These are phyloP conservation scores for Plectosphaerella cucumerina DNA, from an alignment of 2,329 filamentous ascomycete genomes.

Conservation along the genomic window DNA sequence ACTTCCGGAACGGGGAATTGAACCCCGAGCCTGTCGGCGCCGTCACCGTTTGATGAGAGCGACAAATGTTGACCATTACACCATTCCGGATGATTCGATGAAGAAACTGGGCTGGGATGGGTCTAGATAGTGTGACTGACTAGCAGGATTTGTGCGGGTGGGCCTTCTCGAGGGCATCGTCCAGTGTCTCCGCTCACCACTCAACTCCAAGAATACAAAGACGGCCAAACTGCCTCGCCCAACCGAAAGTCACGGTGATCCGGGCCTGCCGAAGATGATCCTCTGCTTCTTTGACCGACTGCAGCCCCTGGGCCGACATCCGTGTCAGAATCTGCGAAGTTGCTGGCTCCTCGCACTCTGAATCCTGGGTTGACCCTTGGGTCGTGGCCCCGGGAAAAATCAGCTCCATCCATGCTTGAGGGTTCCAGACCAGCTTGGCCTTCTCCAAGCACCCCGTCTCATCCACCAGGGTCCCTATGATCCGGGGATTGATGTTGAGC, in stretches of 20 bases:
- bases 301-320: constrained; percentile 21
- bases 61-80: constrained; percentile 5
- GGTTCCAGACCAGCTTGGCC: constrained; percentile 50
- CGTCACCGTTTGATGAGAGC: background rate
- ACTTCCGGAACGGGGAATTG: constrained; percentile 3
- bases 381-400: constrained; percentile 17
- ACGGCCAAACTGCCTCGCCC: constrained; percentile 35
- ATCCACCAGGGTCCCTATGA: constrained; percentile 38
- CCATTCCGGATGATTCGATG: background rate
- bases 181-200: constrained; percentile 20
- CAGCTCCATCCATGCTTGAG: constrained; percentile 44
- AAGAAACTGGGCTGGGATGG: background rate
- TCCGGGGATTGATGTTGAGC: constrained; percentile 33
- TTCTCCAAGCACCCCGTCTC: constrained; percentile 50
- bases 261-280: constrained; percentile 46
- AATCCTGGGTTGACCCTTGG: background rate
- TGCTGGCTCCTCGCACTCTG: background rate
- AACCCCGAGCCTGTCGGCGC: constrained; percentile 4
- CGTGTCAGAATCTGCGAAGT: constrained; percentile 23
- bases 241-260: constrained; percentile 51
- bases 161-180: background rate
- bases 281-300: constrained; percentile 44
- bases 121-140: background rate
- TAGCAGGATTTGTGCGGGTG: background rate
- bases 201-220: constrained; percentile 38